Evolutionary conservation across 257 asterid genomes (phyloP), one percentile per base, ranked within the genome.

Genomic region (Penstemon davidsonii): DNA sequence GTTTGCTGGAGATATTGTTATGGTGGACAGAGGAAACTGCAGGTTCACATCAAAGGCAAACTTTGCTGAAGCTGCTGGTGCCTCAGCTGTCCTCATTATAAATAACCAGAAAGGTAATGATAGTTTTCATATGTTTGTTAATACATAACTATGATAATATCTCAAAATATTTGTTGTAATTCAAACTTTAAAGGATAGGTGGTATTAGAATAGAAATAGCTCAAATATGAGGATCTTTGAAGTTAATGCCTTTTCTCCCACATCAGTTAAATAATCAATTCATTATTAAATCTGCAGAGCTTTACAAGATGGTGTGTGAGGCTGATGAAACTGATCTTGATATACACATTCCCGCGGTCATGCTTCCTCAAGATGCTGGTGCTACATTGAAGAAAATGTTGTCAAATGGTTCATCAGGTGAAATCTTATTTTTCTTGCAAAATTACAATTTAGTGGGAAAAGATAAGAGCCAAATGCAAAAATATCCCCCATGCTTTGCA

Each of bases 221-320:
- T 13, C 10, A 33, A 42, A 37, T 37, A 7, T 50, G 64, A 38
- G 53, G 54, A 68, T 59, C 54, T 41, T 43, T 42, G 62, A 44
- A 71, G 11, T 54, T 60, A 3, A 19, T 50, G 33, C 45, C 3
- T 13, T 13, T 52, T 60, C 49, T 13, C 42, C 39, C 11, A 12
- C 46, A 5, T 72, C 45, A 13, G 13, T 33, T 64, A 51, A 43
- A 12, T 54, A 41, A 72, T 49, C 45, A 52, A 55, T 4, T 68
- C 18, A 50, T 72, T 25, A 37, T 83, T 72, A 38, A 18, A 50
- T 41, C 40, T 80, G 73, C 89, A 92, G 98, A 90, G 79, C 98
- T 92, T 39, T 92, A 86, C 90, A 92, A 92, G 87, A 92, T 92
- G 98, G 94, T 89, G 60, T 92, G 98, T 76, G 96, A 89, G 73